phyloP scores from a whole-genome alignment of 768 basidiomycete species.

The Cubamyces lactineus region DNA sequence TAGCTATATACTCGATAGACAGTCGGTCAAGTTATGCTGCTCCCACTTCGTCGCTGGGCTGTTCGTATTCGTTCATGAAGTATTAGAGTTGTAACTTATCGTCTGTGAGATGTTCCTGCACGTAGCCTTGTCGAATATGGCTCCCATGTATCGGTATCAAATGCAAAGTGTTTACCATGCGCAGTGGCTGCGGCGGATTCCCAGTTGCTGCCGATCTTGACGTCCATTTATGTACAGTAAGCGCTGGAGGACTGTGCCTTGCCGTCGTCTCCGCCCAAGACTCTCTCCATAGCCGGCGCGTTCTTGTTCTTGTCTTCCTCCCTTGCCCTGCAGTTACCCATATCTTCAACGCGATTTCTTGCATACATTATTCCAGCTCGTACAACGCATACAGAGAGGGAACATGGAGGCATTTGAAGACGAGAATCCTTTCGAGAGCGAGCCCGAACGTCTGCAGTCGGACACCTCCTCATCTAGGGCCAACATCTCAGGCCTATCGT shows the following conservation, averaged over 20 bases:
- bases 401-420: constrained; percentile 44
- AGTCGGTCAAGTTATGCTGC: too few species aligned
- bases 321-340: neutral
- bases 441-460: constrained; percentile 37
- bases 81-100: neutral
- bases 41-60: neutral
- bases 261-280: neutral
- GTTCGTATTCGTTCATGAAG: neutral
- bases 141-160: too few species aligned
- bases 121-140: too few species aligned
- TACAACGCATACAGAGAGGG: neutral
- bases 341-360: neutral
- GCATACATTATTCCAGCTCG: neutral
- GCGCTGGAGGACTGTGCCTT: neutral
- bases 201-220: too few species aligned
- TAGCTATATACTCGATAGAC: neutral
- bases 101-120: too few species aligned
- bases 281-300: too few species aligned
- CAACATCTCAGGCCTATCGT: constrained; percentile 62
- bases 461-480: constrained; percentile 59
- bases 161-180: too few species aligned
- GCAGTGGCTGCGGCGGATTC: too few species aligned
- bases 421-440: constrained; percentile 46
- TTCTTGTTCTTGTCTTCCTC: neutral
- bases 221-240: too few species aligned